phyloP scores from a whole-genome alignment of 1,284 basidiomycete genomes.

The Naganishia cerealis region DNA sequence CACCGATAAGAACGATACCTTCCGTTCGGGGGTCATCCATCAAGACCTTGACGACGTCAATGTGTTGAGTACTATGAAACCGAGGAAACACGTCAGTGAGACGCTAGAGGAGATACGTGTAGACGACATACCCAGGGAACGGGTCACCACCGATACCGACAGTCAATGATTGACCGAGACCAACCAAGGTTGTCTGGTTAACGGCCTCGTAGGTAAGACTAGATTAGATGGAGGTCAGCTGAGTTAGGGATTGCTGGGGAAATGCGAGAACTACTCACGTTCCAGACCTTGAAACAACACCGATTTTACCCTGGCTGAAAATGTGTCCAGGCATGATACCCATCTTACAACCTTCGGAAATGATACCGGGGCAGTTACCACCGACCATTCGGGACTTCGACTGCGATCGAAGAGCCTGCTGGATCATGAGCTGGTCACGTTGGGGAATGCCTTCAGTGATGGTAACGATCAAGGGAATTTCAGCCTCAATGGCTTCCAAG shows the following conservation, averaged over 20 bases:
- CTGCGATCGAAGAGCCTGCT: constrained; percentile 90
- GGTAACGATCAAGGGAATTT: constrained; percentile 92
- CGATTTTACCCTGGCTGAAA: constrained; percentile 90
- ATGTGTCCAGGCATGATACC: constrained; percentile 99
- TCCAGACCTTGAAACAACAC: constrained; percentile 95
- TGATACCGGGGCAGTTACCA: constrained; percentile 93
- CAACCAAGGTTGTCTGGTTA: constrained; percentile 80
- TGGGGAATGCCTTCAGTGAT: constrained; percentile 98
- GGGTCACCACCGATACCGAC: constrained; percentile 99
- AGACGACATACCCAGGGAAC: constrained; percentile 71
- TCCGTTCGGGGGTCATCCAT: constrained; percentile 89
- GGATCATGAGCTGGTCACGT: constrained; percentile 88
- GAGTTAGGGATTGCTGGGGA: constrained; percentile 25
- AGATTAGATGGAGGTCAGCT: constrained; percentile 13
- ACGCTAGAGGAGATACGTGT: neutral
- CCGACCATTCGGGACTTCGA: constrained; percentile 91
- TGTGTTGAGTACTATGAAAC: constrained; percentile 68
- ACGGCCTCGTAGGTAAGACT: constrained; percentile 55
- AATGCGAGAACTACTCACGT: constrained; percentile 57
- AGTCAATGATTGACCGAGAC: constrained; percentile 93
- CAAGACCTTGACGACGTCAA: constrained; percentile 95
- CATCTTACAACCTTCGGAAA: constrained; percentile 98
- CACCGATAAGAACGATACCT: constrained; percentile 96
- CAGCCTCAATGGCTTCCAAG: constrained; percentile 94
- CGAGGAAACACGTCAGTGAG: constrained; percentile 37